Percentiles rank a stretch among this genome's conserved stretches.
Conservation (phyloP, 345 rosid genomes). For the Citrus mangshanensis region DNA sequence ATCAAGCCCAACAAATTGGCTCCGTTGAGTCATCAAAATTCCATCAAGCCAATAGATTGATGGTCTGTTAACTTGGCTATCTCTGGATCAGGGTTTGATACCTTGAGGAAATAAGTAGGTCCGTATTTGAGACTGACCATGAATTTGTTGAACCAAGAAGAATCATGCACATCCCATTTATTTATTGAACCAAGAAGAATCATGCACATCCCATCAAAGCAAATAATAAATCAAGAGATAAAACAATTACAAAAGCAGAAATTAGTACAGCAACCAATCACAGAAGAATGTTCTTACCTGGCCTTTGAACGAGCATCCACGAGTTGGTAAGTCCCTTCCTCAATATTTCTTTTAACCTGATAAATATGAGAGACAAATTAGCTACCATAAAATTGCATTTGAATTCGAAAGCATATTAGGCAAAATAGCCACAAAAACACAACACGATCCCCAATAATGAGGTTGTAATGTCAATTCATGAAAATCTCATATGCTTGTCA, state of each 20-base stretch:
- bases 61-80: not conserved
- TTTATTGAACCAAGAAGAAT: no score
- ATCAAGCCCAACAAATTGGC: not conserved
- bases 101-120: not conserved
- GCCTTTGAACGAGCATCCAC: constrained; percentile 88
- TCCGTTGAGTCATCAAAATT: not conserved
- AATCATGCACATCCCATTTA: not conserved
- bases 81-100: not conserved
- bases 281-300: constrained; percentile 42
- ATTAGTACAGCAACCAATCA: not conserved
- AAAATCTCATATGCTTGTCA: not conserved
- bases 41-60: not conserved
- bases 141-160: not conserved
- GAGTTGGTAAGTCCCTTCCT: constrained; percentile 43
- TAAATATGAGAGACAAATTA: constrained; percentile 9
- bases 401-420: not conserved
- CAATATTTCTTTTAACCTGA: constrained; percentile 62
- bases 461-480: not conserved
- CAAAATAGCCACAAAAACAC: not conserved
- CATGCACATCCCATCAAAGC: not conserved
- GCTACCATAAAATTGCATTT: not conserved
- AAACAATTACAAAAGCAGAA: not conserved
- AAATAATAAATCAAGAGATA: not conserved
- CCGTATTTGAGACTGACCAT: not conserved
- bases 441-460: not conserved